Evolutionary conservation across 73 alveolate species (phyloP).

Genomic region (Paramecium biaurelia): DNA sequence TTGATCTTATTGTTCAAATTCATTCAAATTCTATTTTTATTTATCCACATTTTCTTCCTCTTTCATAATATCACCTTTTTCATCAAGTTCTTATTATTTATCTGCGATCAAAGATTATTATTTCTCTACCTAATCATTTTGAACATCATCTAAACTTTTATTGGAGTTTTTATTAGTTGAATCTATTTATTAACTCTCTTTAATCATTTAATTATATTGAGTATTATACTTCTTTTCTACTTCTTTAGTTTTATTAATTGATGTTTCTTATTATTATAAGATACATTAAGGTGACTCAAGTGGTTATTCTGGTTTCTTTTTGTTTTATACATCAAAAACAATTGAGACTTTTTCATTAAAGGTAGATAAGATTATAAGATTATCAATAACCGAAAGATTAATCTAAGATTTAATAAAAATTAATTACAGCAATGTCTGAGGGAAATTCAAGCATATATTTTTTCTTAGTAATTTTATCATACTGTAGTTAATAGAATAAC

Average conservation of each 20-base stretch:
- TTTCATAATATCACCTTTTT: background rate
- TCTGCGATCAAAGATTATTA: background rate
- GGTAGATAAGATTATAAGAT: slow-evolving; percentile 8
- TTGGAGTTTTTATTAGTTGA: background rate
- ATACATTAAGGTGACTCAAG: background rate
- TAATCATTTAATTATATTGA: background rate
- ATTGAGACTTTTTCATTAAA: background rate
- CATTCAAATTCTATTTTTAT: background rate
- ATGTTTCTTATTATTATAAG: background rate
- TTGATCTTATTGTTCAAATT: background rate
- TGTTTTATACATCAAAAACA: background rate
- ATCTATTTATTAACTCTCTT: background rate
- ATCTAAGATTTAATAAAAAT: background rate
- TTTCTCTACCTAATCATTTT: background rate
- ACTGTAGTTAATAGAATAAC: background rate
- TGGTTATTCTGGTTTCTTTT: background rate
- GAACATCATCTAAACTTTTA: background rate
- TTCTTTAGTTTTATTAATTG: background rate
- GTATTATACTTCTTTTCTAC: background rate
- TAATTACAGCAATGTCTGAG: background rate
- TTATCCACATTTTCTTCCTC: background rate
- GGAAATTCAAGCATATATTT: background rate
- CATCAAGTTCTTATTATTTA: background rate
- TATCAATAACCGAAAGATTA: slow-evolving; percentile 2
- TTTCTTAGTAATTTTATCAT: background rate